Conservation (phyloP, 163 green algal species). For the Prototheca wickerhamii region DNA sequence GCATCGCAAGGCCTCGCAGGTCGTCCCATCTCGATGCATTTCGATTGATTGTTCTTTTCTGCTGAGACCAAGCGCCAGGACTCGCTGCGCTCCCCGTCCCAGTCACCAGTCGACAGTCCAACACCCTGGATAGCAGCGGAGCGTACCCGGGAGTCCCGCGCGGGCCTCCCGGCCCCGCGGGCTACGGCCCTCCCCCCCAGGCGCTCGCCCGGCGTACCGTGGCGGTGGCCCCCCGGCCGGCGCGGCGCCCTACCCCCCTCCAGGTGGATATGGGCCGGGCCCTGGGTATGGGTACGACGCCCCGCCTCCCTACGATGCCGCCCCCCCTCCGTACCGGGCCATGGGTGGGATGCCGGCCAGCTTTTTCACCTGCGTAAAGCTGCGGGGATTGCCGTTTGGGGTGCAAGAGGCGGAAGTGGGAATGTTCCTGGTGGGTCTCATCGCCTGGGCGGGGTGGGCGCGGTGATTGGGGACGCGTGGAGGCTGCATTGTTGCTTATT, state of each 20-base stretch:
- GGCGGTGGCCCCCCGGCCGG: neutral
- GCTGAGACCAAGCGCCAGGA: no score
- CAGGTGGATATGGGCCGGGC: conserved; percentile 8
- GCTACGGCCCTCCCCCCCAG: conserved; percentile 3
- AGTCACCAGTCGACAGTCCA: no score
- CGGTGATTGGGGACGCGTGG: neutral
- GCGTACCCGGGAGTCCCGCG: neutral
- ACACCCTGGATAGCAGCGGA: neutral
- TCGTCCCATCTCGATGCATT: no score
- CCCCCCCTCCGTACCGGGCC: neutral
- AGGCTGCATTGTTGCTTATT: no score
- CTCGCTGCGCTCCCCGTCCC: no score
- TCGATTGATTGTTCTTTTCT: no score
- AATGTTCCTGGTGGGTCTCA: conserved; percentile 61
- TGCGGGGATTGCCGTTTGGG: conserved; percentile 72
- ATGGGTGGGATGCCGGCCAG: neutral
- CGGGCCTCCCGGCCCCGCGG: neutral
- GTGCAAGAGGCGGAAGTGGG: conserved; percentile 62
- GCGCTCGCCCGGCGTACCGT: neutral
- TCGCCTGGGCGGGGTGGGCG: neutral
- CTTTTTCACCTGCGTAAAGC: conserved; percentile 54
- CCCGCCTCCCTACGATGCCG: neutral
- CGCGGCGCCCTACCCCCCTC: neutral
- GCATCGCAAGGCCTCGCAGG: no score
- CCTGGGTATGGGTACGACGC: neutral